phyloP scores from a whole-genome alignment of 148 eudicot species.

The Vaccinium macrocarpon region DNA sequence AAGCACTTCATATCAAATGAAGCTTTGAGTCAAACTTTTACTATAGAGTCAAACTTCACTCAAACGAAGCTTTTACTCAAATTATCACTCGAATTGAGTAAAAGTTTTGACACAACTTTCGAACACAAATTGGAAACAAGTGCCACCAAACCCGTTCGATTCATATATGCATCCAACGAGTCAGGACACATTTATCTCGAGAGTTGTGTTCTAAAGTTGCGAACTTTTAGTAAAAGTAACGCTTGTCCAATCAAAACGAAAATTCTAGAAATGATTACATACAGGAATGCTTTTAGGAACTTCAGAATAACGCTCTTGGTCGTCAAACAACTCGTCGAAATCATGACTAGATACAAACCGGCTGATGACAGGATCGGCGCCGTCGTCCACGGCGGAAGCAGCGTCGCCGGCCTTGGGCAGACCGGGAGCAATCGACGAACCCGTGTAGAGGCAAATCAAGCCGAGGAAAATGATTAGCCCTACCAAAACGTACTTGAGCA shows the following conservation, averaged over 20 bases:
- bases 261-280: constrained; percentile 9
- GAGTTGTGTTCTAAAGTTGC: too few species aligned
- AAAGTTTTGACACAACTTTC: too few species aligned
- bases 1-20: too few species aligned
- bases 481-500: constrained; percentile 43
- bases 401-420: constrained; percentile 28
- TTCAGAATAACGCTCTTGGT: constrained; percentile 37
- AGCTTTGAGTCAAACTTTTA: too few species aligned
- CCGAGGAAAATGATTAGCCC: constrained; percentile 46
- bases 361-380: constrained; percentile 45
- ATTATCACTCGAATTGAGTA: too few species aligned
- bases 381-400: constrained; percentile 22
- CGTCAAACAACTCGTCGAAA: constrained; percentile 26
- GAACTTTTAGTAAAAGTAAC: not conserved
- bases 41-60: too few species aligned
- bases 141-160: too few species aligned
- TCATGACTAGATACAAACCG: constrained; percentile 20
- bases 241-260: not conserved
- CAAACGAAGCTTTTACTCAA: too few species aligned
- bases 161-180: too few species aligned
- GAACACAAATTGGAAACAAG: too few species aligned
- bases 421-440: constrained; percentile 36
- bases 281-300: constrained; percentile 57
- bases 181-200: too few species aligned
- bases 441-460: constrained; percentile 50